Percentiles rank a stretch among this genome's conserved stretches.
phyloP scores from a whole-genome alignment of 805 yeast genomes.

The Priceomyces castillae region DNA sequence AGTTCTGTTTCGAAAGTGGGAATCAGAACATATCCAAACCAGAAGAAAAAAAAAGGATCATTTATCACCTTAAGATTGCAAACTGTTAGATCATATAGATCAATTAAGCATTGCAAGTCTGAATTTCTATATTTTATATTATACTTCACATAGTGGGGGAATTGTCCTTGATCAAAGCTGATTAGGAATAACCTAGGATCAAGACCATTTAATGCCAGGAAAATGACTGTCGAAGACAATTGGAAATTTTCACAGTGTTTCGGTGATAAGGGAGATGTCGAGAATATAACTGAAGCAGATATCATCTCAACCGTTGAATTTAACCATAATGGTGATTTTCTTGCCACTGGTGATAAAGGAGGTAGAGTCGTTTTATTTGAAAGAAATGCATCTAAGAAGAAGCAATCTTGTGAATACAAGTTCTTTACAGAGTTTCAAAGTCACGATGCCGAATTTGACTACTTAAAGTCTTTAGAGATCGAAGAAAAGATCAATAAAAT shows the following conservation, averaged over 20 bases:
- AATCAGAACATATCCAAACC: not conserved
- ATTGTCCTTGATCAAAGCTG: no score
- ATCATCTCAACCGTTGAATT: conserved; percentile 96
- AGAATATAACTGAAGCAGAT: conserved; percentile 93
- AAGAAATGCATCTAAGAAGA: conserved; percentile 70
- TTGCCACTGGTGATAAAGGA: conserved; percentile 98
- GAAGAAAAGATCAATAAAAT: conserved; percentile 98
- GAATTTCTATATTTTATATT: no score
- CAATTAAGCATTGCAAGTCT: not conserved
- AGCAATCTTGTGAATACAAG: conserved; percentile 76
- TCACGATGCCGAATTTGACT: conserved; percentile 98
- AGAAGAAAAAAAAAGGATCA: not conserved
- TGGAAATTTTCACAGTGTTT: conserved; percentile 97
- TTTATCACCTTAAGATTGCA: not conserved
- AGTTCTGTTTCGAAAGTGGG: not conserved
- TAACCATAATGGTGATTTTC: conserved; percentile 88
- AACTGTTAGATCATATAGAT: not conserved
- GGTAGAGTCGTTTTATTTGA: conserved; percentile 97
- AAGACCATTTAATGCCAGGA: not conserved
- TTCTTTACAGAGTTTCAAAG: conserved; percentile 96
- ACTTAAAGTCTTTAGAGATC: conserved; percentile 90
- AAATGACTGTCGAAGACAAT: conserved; percentile 22
- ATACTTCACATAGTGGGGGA: no score
- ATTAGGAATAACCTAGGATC: no score
- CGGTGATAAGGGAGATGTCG: conserved; percentile 98